Evolutionary conservation across 202 grass and related monocot genomes (phyloP).

Genomic region (Zizania palustris): DNA sequence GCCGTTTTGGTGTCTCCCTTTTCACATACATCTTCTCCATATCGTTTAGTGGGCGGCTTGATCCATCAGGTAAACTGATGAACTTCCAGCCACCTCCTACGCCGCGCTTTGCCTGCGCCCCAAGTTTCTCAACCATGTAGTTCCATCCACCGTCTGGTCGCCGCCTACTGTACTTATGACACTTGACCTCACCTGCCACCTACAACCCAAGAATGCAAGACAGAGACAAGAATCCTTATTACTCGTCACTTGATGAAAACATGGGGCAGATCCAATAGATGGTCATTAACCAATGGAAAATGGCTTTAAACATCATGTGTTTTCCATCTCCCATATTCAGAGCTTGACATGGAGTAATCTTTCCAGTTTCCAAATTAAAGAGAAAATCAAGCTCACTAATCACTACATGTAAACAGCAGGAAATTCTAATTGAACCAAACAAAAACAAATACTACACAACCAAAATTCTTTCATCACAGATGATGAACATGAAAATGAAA

Average conservation of each 20-base stretch:
- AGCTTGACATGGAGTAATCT: neutral
- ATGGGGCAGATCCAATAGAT: neutral
- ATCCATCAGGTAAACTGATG: constrained; percentile 81
- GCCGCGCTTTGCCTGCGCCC: constrained; percentile 58
- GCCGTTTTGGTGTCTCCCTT: constrained; percentile 72
- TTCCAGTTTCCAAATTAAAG: neutral
- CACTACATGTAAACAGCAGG: neutral
- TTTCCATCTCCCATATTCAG: neutral
- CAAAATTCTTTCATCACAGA: constrained; percentile 1
- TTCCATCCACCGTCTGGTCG: constrained; percentile 72
- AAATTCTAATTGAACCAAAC: neutral
- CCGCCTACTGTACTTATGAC: constrained; percentile 73
- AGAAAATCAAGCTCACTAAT: neutral
- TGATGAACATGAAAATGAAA: constrained; percentile 3
- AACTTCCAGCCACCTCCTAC: constrained; percentile 78
- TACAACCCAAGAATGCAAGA: constrained; percentile 41
- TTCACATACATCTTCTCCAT: constrained; percentile 96
- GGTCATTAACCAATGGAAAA: neutral
- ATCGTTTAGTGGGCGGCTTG: constrained; percentile 70
- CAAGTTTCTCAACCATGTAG: constrained; percentile 87
- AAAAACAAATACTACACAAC: neutral
- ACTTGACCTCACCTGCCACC: constrained; percentile 82
- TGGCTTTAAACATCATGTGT: neutral
- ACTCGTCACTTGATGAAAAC: neutral
- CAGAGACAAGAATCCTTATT: neutral